Evolutionary conservation across 176 grass and related monocot genomes (phyloP).

Genomic region (Hsuehochloa calcarea): DNA sequence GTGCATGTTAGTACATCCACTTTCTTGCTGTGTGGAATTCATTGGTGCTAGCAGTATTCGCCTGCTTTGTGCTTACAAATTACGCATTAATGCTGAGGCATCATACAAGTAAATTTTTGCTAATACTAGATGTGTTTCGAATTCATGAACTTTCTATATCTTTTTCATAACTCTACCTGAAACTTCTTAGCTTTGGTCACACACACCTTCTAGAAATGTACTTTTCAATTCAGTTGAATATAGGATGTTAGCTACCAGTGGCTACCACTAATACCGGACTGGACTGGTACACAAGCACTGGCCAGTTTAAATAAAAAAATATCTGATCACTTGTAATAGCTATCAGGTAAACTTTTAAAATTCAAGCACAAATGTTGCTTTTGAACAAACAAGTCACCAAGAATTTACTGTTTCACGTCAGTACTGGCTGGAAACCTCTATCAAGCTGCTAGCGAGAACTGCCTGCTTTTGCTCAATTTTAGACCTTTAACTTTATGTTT

Average conservation of each 20-base stretch:
- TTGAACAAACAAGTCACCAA: neutral
- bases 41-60: conserved; percentile 15
- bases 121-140: neutral
- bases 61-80: conserved; percentile 16
- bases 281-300: neutral
- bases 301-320: neutral
- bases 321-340: neutral
- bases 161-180: neutral
- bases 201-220: neutral
- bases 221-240: neutral
- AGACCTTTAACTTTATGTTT: neutral
- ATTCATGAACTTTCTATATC: neutral
- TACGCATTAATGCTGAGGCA: neutral
- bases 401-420: neutral
- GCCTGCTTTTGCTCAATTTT: conserved; percentile 3
- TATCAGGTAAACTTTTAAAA: neutral
- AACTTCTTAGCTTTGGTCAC: neutral
- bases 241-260: neutral
- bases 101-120: neutral
- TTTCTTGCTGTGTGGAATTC: conserved; percentile 2
- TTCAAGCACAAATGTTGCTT: neutral
- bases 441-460: neutral
- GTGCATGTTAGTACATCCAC: conserved; percentile 24
- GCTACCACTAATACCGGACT: neutral
- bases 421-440: neutral